Evolutionary conservation across 345 rosid genomes (phyloP).

Genomic region (Pistacia atlantica): DNA sequence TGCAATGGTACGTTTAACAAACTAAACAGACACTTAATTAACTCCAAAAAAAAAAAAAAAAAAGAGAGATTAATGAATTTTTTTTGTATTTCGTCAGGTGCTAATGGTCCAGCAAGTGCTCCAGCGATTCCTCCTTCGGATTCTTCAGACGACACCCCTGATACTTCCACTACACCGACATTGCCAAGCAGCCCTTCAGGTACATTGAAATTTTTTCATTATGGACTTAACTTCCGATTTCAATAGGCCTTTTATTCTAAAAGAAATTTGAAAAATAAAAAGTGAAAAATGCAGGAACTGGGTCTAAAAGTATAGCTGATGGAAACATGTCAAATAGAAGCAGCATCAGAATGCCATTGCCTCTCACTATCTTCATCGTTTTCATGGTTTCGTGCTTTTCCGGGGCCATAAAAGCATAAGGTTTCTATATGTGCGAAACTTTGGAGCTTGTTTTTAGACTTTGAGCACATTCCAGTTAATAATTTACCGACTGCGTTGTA

Average conservation of each 20-base stretch:
- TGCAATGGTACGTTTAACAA: slow-evolving; percentile 6
- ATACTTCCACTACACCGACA: slow-evolving; percentile 20
- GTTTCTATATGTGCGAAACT: no score
- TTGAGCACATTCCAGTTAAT: not conserved
- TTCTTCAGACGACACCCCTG: slow-evolving; percentile 29
- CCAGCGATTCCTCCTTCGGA: slow-evolving; percentile 27
- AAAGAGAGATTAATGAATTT: not conserved
- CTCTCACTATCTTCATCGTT: slow-evolving; percentile 2
- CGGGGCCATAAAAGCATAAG: not conserved
- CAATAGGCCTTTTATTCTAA: no score
- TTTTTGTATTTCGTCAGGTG: slow-evolving; percentile 19
- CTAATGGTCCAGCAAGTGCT: slow-evolving; percentile 30
- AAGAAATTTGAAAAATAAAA: no score
- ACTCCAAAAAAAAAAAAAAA: not conserved
- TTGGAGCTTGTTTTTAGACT: not conserved
- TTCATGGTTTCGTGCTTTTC: slow-evolving; percentile 14
- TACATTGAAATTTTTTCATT: not conserved
- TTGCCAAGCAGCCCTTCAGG: slow-evolving; percentile 27
- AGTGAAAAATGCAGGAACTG: slow-evolving; percentile 27
- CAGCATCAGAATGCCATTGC: not conserved
- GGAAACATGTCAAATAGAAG: slow-evolving; percentile 12
- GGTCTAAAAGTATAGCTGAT: slow-evolving; percentile 35
- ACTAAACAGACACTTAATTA: not conserved
- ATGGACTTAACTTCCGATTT: no score
- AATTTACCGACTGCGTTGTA: not conserved